Percentiles rank a stretch among this genome's conserved stretches.
These are phyloP conservation scores for Cladosporium sp. DNA, from an alignment of 2,329 filamentous ascomycete genomes.

Conservation along the genomic window DNA sequence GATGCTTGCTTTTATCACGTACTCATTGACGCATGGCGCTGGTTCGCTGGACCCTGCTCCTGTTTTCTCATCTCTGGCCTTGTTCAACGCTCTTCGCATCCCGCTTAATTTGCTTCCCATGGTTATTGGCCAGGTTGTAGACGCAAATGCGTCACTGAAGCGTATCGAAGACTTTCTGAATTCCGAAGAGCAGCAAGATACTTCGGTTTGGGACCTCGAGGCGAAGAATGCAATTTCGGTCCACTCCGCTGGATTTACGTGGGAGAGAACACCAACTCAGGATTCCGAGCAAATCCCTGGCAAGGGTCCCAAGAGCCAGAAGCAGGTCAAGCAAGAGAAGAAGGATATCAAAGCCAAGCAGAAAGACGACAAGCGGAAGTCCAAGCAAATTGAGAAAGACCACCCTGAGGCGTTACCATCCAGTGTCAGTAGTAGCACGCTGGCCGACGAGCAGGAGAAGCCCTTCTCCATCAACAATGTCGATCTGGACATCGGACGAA, in stretches of 20 bases:
- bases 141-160: slow-evolving; percentile 79
- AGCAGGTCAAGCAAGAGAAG: slow-evolving; percentile 41
- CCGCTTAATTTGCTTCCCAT: slow-evolving; percentile 86
- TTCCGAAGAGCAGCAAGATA: slow-evolving; percentile 78
- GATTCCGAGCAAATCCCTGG: slow-evolving; percentile 34
- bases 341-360: slow-evolving; percentile 40
- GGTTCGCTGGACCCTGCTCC: slow-evolving; percentile 62
- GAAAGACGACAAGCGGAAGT: slow-evolving; percentile 33
- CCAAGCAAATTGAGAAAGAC: slow-evolving; percentile 32
- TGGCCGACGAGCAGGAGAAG: slow-evolving; percentile 54
- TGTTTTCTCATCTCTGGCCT: slow-evolving; percentile 86
- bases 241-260: slow-evolving; percentile 73
- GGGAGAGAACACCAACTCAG: slow-evolving; percentile 66
- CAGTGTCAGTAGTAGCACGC: slow-evolving; percentile 46
- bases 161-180: slow-evolving; percentile 86
- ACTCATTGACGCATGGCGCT: slow-evolving; percentile 58
- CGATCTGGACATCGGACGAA: slow-evolving; percentile 63
- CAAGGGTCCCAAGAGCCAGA: slow-evolving; percentile 28
- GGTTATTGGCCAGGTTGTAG: slow-evolving; percentile 83
- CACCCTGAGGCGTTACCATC: slow-evolving; percentile 12
- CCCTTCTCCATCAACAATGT: slow-evolving; percentile 71
- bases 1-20: slow-evolving; percentile 90
- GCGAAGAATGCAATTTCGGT: slow-evolving; percentile 62
- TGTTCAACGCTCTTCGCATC: slow-evolving; percentile 89
- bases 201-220: slow-evolving; percentile 54